Base-by-base conservation (phyloP, 805 yeast species). In the Starmera amethionina region DNA sequence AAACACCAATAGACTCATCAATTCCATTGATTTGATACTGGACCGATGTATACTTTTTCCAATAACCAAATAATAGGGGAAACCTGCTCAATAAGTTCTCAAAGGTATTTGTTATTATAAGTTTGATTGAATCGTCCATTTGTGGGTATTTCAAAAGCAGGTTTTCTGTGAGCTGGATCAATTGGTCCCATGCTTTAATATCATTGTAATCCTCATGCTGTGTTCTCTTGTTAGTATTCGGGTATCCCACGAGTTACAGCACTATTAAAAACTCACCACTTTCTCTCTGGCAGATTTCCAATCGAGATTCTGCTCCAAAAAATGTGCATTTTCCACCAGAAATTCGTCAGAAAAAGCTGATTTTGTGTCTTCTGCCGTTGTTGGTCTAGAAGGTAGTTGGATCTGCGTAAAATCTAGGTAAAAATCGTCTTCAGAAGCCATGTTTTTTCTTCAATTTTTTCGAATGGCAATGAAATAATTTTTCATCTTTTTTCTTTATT, bases 21-120 rank as follows among this genome's bases (percentile, higher is more conserved):
- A 72, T 52, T 0, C 87, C 88, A 46, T 68, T 67, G 32, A 79
- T 42, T 45, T 79, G 76, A 45, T 71, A 77, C 42, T 70, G 74
- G 2, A 81, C 52, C 0, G 77, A 65, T 42, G 72, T 72, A 52
- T 68, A 80, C 40, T 68, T 67, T 52, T 75, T 77, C 93, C 93
- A 83, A 50, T 74, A 72, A 8, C 67, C 71, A n/a, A 68, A 62
- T 15, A 77, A 59, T 40, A 72, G 65, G 0, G 93, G 93, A 46
- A 70, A 82, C 39, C 71, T 59, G 0, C 58, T 43, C n/a, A 83
- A 53, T 3, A 80, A 52, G 25, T 60, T 62, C 15, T 60, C 59
- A 40, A 72, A 67, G 15, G 70, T 65, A 2, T 40, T 36, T n/a
- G 51, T 52, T n/a, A 63, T 52, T 14, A 54, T 43, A 4, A 38